Percentiles rank a stretch among this genome's conserved stretches.
These are phyloP conservation scores for Coccomyxa subellipsoidea DNA, from an alignment of 163 green algal genomes.

Conservation along the genomic window DNA sequence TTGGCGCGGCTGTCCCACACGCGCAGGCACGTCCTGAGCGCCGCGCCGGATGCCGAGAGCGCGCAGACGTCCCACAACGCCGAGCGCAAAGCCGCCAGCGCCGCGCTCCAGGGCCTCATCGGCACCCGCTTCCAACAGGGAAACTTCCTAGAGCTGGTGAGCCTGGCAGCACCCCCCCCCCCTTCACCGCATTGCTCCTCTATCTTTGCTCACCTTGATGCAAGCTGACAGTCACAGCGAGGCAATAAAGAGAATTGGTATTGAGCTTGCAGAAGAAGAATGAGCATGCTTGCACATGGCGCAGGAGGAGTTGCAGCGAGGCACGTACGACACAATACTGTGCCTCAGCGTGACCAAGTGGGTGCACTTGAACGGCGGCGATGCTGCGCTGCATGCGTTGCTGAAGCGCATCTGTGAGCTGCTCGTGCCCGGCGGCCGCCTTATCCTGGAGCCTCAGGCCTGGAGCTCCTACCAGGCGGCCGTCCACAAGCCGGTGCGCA, in stretches of 20 bases:
- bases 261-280: too few relatives aligned
- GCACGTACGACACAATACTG: constrained; percentile 38
- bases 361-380: constrained; percentile 88
- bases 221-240: not conserved
- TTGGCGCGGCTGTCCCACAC: not conserved
- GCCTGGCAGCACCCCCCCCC: too few relatives aligned
- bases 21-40: not conserved
- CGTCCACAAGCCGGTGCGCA: constrained; percentile 23
- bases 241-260: too few relatives aligned
- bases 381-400: constrained; percentile 70
- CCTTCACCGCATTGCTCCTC: too few relatives aligned
- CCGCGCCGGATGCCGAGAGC: not conserved
- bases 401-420: constrained; percentile 58
- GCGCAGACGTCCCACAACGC: not conserved
- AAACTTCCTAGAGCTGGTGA: constrained; percentile 33
- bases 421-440: constrained; percentile 61
- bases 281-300: not conserved
- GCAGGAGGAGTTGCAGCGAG: constrained; percentile 9
- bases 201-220: too few relatives aligned
- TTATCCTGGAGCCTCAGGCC: constrained; percentile 92
- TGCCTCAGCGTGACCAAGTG: constrained; percentile 85
- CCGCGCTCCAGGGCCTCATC: constrained; percentile 23
- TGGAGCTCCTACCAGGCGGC: constrained; percentile 83
- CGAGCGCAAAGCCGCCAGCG: constrained; percentile 8
- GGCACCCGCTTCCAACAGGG: constrained; percentile 40